A percentile compares a stretch with the other conserved stretches of the same genome.
These are phyloP conservation scores for Trichoderma koningii DNA, from an alignment of 2,329 filamentous ascomycete genomes.

Conservation along the genomic window DNA sequence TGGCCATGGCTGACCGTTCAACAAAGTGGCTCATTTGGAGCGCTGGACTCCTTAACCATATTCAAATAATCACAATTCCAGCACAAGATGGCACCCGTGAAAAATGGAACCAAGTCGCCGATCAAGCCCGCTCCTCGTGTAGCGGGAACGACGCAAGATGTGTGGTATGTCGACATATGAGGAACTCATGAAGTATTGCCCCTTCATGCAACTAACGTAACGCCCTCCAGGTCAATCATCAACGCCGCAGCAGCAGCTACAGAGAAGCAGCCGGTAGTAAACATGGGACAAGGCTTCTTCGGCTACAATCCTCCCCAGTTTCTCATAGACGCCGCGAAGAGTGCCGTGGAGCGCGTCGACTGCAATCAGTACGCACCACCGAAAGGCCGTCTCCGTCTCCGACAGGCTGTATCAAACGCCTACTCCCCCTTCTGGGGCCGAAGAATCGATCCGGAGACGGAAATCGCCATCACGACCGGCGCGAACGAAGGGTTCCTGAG, in stretches of 20 bases:
- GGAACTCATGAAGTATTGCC: background rate
- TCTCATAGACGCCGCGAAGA: conserved; percentile 12
- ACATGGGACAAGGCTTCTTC: conserved; percentile 19
- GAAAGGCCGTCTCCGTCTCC: conserved; percentile 10
- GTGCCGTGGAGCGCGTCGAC: conserved; percentile 8
- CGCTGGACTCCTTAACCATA: background rate
- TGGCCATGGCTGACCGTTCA: background rate
- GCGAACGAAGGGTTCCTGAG: conserved; percentile 18
- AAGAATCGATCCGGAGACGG: background rate
- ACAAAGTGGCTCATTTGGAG: background rate
- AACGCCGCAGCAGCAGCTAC: conserved; percentile 16
- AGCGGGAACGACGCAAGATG: background rate
- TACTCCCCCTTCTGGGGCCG: conserved; percentile 18
- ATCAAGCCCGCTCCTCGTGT: conserved; percentile 3
- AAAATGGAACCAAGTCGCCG: conserved; percentile 13
- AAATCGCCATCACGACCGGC: conserved; percentile 9
- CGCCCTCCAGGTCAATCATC: conserved; percentile 7
- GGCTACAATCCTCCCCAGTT: conserved; percentile 20
- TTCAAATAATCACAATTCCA: background rate
- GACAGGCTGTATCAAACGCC: conserved; percentile 12
- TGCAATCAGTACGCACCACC: conserved; percentile 17
- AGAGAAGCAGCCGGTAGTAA: conserved; percentile 4
- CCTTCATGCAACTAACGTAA: background rate
- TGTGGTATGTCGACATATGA: background rate
- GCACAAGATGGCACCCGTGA: background rate